Percentiles rank a stretch among this genome's conserved stretches.
Conservation (phyloP, 768 basidiomycete species). For the Podaxis pistillaris region DNA sequence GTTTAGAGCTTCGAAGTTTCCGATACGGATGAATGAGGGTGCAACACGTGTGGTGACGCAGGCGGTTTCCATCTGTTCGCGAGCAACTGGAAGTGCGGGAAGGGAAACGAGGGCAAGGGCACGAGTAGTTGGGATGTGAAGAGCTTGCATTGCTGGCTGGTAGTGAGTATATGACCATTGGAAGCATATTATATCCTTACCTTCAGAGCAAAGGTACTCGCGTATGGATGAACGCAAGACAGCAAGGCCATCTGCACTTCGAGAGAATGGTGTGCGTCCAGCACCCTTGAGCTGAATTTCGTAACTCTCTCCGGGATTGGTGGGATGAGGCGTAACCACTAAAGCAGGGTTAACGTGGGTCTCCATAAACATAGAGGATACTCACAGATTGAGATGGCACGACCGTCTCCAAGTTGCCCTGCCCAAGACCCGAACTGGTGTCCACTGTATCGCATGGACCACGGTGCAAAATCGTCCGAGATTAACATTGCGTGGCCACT, state of each 20-base stretch:
- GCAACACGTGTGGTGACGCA: slow-evolving; percentile 80
- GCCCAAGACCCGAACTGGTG: slow-evolving; percentile 91
- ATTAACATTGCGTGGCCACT: slow-evolving; percentile 75
- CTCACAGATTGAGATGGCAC: slow-evolving; percentile 81
- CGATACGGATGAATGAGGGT: slow-evolving; percentile 89
- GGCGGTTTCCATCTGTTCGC: slow-evolving; percentile 73
- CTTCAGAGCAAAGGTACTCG: slow-evolving; percentile 93
- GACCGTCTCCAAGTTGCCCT: slow-evolving; percentile 93
- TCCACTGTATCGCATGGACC: slow-evolving; percentile 89
- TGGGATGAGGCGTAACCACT: slow-evolving; percentile 80
- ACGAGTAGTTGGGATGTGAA: slow-evolving; percentile 86
- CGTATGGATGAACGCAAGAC: slow-evolving; percentile 93
- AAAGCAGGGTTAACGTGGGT: slow-evolving; percentile 5
- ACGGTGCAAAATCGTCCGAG: slow-evolving; percentile 65
- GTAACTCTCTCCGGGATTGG: slow-evolving; percentile 50
- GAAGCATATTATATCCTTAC: slow-evolving; percentile 31
- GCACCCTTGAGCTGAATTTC: slow-evolving; percentile 96
- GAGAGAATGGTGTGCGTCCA: slow-evolving; percentile 91
- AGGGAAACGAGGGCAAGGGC: slow-evolving; percentile 78
- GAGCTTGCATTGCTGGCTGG: slow-evolving; percentile 53
- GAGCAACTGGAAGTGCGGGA: slow-evolving; percentile 67
- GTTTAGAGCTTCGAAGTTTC: slow-evolving; percentile 84
- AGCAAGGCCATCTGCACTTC: slow-evolving; percentile 91
- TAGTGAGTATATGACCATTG: neutral
- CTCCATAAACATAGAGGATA: neutral